Evolutionary conservation across 2,329 filamentous ascomycete genomes (phyloP), one percentile per base, ranked within the genome.

Genomic region (Fusarium staphyleae): DNA sequence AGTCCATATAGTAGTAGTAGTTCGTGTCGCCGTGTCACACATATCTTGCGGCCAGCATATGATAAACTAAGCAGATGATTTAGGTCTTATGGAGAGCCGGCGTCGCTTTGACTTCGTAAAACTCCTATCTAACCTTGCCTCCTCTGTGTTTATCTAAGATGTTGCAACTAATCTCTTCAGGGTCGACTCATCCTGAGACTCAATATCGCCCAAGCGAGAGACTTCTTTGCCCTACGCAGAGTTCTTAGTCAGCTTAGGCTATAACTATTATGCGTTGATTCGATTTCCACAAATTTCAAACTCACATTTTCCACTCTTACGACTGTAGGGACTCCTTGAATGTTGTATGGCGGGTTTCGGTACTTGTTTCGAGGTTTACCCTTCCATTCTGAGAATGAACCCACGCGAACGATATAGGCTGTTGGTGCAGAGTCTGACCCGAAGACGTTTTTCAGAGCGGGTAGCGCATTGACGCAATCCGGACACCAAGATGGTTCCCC

Each of bases 401-500:
- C 68, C 0, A 67, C 68, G n/a, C 60, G 67, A 5, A 70, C 63
- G 2, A 70, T 46, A 22, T 68, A 52, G 0, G 68, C 68, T 0
- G 53, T 62, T 2, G 68, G 68, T 2, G 65, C 63, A 5, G 66
- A 62, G 2, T 57, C 55, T 2, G 44, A 32, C 0, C 62, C 65
- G 30, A 70, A 70, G 3, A 70, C 68, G 1, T 30, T 55, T 0
- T 63, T 51, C 2, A 70, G 33, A 3, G 64, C 65, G 3, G 67
- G 65, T 5, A 69, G 29, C 0, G 67, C 67, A 37, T 68, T 53
- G 9, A 60, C 57, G 13, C 65, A 70, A 40, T 69, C 67, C 0
- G 67, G 67, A 16, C 67, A 69, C 67, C 67, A 69, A 0, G 67
- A 68, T 4, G 67, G 67, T 15, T 70, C 59, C 10, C 68, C 68